A percentile compares a stretch with the other conserved stretches of the same genome.
These are phyloP conservation scores for Jaminaea rosea DNA, from an alignment of 1,284 basidiomycete species.

Conservation along the genomic window DNA sequence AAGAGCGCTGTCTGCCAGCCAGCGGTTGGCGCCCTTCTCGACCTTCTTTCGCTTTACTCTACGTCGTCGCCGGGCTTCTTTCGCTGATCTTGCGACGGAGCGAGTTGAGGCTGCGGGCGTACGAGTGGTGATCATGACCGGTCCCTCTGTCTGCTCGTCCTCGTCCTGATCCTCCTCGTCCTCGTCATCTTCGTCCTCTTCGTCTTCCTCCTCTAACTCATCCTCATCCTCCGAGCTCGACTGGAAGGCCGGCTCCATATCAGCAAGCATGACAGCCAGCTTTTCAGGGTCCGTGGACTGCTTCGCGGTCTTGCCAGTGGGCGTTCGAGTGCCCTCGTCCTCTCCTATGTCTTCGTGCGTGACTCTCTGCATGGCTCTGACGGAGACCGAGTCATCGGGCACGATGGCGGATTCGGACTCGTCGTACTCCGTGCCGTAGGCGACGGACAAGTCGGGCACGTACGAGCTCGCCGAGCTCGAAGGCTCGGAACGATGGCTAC, in stretches of 20 bases:
- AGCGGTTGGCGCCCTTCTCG: neutral
- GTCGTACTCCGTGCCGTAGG: no score
- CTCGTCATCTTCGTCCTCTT: neutral
- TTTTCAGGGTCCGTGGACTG: neutral
- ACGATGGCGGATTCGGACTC: no score
- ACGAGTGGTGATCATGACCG: neutral
- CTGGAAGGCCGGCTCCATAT: neutral
- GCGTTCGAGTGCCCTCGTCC: no score
- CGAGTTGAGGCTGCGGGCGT: neutral
- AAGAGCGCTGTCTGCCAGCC: slow-evolving; percentile 4
- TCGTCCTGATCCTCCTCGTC: neutral
- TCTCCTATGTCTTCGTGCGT: no score
- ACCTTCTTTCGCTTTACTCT: neutral
- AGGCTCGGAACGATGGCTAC: no score
- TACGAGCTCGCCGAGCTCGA: no score
- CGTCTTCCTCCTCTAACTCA: neutral
- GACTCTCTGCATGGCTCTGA: neutral
- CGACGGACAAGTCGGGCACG: no score
- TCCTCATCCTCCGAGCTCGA: neutral
- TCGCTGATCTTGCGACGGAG: neutral
- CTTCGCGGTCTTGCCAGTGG: no score
- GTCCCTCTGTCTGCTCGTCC: neutral
- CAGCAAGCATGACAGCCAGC: neutral
- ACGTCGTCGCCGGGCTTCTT: neutral
- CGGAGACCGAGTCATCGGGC: slow-evolving; percentile 1